A percentile compares a stretch with the other conserved stretches of the same genome.
phyloP scores from a whole-genome alignment of 1,284 basidiomycete species.

The Marasmius fiardii region DNA sequence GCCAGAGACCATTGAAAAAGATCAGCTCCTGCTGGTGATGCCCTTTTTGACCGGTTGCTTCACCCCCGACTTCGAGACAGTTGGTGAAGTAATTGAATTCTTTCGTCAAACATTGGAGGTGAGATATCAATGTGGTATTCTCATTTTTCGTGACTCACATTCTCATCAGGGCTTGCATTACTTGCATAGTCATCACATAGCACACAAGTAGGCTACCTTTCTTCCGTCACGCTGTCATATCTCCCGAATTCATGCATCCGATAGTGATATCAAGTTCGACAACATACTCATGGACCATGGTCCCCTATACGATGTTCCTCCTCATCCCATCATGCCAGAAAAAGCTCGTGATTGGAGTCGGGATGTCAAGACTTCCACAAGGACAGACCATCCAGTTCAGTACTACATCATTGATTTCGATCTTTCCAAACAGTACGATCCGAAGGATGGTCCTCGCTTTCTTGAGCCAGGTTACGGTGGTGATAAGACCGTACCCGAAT shows the following conservation, averaged over 20 bases:
- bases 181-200: not conserved
- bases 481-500: not conserved
- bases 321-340: not conserved
- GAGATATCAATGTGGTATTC: not conserved
- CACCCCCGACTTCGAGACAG: constrained; percentile 25
- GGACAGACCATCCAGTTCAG: not conserved
- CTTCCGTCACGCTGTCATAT: not conserved
- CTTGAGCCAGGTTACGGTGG: not conserved
- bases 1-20: not conserved
- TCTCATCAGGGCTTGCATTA: not conserved
- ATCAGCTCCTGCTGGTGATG: not conserved
- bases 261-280: constrained; percentile 1
- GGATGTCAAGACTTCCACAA: too few species aligned
- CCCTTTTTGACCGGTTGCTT: constrained; percentile 21
- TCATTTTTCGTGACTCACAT: not conserved
- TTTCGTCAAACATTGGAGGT: constrained; percentile 35
- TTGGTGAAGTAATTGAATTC: constrained; percentile 31
- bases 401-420: constrained; percentile 4
- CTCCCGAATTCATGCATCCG: not conserved
- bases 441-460: not conserved
- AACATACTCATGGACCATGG: not conserved
- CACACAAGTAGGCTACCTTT: constrained; percentile 3
- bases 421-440: not conserved
- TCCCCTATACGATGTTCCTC: not conserved
- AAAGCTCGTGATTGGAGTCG: not conserved